Base-by-base conservation (phyloP, 1,284 basidiomycete genomes). In the Fomitopsis schrenkii region DNA sequence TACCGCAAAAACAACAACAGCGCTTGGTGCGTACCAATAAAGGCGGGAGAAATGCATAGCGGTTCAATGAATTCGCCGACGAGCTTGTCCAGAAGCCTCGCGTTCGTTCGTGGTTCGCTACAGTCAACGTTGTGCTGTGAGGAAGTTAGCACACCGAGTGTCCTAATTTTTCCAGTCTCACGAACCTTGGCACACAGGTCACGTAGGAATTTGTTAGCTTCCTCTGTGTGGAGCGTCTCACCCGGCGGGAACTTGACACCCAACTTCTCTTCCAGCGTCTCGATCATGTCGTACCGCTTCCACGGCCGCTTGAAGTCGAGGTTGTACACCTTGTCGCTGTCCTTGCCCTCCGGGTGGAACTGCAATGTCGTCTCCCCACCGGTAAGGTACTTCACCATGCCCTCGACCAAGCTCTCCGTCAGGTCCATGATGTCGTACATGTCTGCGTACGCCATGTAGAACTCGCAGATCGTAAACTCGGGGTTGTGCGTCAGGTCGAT, bases 401-500 rank as follows among this genome's bases (percentile, higher is more conserved):
- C 94, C 71, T 95, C 93, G 44, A 98, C 77, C 81, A 99, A 83
- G 54, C 80, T 79, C 79, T 99, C 97, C 41, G 97, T 99, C 66
- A 99, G 85, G 62, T 98, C 96, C 97, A 99, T 98, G 63, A 99
- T 67, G 74, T 99, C 97, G 81, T 96, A 93, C 95, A 98, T 97
- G 77, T 99, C 97, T 65, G 97, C 97, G 73, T 98, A 99, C 33
- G 97, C 97, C 97, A 99, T 99, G 76, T 99, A 99, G 79, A 99
- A 99, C 80, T 99, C 97, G 84, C 97, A 99, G 77, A 98, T 97
- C 22, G 94, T 94, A 80, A 97, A 97, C 74, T 97, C 94, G 66
- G 95, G 95, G 77, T 97, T 97, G 77, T 97, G 95, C 30, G 97
- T 99, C 70, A 98, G 82, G 79, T 99, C 97, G 75, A 99, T 99